phyloP scores from a whole-genome alignment of 2,329 filamentous ascomycete species.

The Clonostachys byssicola region DNA sequence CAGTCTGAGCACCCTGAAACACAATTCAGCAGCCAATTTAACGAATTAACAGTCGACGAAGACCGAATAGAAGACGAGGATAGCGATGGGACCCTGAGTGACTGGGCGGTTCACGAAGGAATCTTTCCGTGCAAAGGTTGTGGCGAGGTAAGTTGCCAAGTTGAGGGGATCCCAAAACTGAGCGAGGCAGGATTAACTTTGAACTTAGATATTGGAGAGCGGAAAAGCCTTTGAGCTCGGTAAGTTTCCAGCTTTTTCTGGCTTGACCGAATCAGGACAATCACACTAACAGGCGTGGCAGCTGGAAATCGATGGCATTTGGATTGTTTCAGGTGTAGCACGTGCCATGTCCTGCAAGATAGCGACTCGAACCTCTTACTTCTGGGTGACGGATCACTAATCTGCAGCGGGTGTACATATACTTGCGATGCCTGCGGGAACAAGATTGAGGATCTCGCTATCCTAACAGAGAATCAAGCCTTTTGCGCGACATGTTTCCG shows the following conservation, averaged over 20 bases:
- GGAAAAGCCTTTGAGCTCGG: conserved; percentile 97
- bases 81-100: too few relatives aligned
- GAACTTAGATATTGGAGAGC: conserved; percentile 84
- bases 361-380: conserved; percentile 96
- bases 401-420: conserved; percentile 99
- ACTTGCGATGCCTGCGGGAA: conserved; percentile 95
- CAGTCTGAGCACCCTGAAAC: too few relatives aligned
- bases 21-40: too few relatives aligned
- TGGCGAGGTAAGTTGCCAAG: conserved; percentile 64
- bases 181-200: background rate
- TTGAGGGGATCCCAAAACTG: conserved; percentile 1
- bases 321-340: conserved; percentile 97
- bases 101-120: too few relatives aligned
- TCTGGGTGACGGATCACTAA: conserved; percentile 93
- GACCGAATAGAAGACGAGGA: too few relatives aligned
- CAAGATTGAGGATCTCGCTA: conserved; percentile 97
- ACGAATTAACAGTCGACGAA: too few relatives aligned
- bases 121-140: conserved; percentile 89
- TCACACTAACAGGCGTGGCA: conserved; percentile 30
- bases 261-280: conserved; percentile 2
- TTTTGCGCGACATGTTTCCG: conserved; percentile 97
- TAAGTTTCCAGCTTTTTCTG: conserved; percentile 35
- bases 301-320: conserved; percentile 98
- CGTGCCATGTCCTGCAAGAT: conserved; percentile 90
- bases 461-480: conserved; percentile 94